Conservation (phyloP, 2,329 filamentous ascomycete species). For the Alternaria sp. region DNA sequence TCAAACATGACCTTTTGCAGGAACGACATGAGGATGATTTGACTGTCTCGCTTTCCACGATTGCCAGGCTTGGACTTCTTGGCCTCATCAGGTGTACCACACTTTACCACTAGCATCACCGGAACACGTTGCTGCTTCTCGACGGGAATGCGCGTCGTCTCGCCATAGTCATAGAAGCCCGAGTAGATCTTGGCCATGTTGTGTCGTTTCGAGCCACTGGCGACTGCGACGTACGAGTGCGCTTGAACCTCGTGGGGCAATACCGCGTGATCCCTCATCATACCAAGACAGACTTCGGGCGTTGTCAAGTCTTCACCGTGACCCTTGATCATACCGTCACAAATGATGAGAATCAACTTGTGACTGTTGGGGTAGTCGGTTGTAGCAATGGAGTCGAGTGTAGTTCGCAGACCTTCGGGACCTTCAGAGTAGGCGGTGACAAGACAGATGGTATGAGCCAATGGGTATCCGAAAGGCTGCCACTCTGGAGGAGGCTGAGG, state of each 20-base stretch:
- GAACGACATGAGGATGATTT: constrained; percentile 99
- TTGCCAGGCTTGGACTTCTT: constrained; percentile 88
- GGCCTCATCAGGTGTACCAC: constrained; percentile 87
- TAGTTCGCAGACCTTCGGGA: constrained; percentile 88
- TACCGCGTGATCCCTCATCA: constrained; percentile 92
- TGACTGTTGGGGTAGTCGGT: constrained; percentile 99
- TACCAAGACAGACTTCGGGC: constrained; percentile 85
- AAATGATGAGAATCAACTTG: constrained; percentile 94
- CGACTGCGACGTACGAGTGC: constrained; percentile 96
- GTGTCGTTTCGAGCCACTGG: constrained; percentile 94
- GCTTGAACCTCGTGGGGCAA: constrained; percentile 81
- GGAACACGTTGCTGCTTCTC: constrained; percentile 96
- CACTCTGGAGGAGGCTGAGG: constrained; percentile 96
- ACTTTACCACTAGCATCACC: constrained; percentile 97
- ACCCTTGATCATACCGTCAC: constrained; percentile 97
- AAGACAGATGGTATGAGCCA: constrained; percentile 91
- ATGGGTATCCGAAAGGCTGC: constrained; percentile 94
- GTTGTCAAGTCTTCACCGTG: constrained; percentile 86
- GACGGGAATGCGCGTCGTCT: constrained; percentile 74
- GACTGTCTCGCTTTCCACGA: constrained; percentile 97
- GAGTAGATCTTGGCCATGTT: constrained; percentile 99
- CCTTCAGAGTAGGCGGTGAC: constrained; percentile 98
- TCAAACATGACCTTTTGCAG: constrained; percentile 99
- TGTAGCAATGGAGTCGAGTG: constrained; percentile 92
- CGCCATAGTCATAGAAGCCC: constrained; percentile 96